Base-by-base conservation (phyloP, 2,329 filamentous ascomycete species). In the Epichloe festucae region DNA sequence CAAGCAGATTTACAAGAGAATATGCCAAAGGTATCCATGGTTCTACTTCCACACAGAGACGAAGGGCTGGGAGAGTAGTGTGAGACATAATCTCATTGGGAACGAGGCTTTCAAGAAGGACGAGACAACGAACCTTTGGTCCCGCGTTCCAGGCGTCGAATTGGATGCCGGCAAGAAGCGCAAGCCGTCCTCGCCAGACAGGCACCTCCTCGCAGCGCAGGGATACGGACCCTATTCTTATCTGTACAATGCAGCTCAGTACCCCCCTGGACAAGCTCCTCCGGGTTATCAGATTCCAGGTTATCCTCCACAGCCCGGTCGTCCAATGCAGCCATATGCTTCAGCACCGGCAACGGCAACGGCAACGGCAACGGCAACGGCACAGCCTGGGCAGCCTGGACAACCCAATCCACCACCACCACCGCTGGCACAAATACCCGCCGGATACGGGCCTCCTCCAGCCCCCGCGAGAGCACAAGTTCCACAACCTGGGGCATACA, bases 51-150 rank as follows among this genome's bases (percentile, higher is more conserved):
- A 70, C 50, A 76, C 77, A 17, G 77, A 79, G 59, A 81, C 78
- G 5, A 82, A 80, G 60, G 78, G 78, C n/a, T 82, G 78, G 78
- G 78, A 82, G 62, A 81, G 78, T 57, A 81, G 77, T 58, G 78
- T 82, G n/a, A 75, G 78, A 1, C 78, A 82, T 58, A 82, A 81
- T 52, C 70, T 82, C 31, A 79, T 81, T 56, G 78, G 77, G 2
- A 81, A 81, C 60, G 75, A 77, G 56, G 78, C 77, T 6, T 82
- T 82, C 60, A 71, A 70, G 56, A 82, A 81, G 62, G 73, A 77
- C 54, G 76, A 79, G 39, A 70, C 72, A 31, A 77, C 74, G 1
- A 73, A 76, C 43, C 65, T 78, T 19, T 82, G 78, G 78, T 73
- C 70, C 53, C 76, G 78, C 38, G 74, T 80, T 21, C 74, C 73